phyloP scores from a whole-genome alignment of 352 stramenopile genomes.

The Pythium sukuiense region DNA sequence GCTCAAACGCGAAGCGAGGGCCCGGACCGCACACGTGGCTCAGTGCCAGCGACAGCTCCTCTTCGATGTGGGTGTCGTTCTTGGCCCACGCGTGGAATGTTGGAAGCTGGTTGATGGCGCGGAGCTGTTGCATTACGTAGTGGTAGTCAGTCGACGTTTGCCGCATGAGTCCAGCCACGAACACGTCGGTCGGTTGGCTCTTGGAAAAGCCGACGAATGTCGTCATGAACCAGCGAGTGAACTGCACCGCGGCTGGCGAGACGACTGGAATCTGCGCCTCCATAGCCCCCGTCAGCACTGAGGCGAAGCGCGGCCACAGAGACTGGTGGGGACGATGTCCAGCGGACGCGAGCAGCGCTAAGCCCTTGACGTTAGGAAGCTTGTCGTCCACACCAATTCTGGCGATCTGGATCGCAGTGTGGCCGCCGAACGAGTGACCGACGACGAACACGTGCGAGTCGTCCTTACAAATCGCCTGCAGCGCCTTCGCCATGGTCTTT shows the following conservation, averaged over 20 bases:
- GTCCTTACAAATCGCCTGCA: slow-evolving; percentile 9
- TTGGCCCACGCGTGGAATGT: slow-evolving; percentile 38
- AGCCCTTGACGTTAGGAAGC: slow-evolving; percentile 12
- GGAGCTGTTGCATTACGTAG: slow-evolving; percentile 10
- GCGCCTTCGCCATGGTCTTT: slow-evolving; percentile 6
- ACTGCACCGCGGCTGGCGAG: neutral
- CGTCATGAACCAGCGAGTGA: slow-evolving; percentile 16
- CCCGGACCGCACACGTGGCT: slow-evolving; percentile 15
- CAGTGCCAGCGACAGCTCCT: slow-evolving; percentile 27
- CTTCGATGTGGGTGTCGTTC: slow-evolving; percentile 32
- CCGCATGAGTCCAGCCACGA: slow-evolving; percentile 19
- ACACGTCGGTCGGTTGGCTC: slow-evolving; percentile 11
- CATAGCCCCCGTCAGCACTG: slow-evolving; percentile 4
- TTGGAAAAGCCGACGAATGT: slow-evolving; percentile 18
- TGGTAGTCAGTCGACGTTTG: slow-evolving; percentile 26
- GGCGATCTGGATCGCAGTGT: slow-evolving; percentile 25
- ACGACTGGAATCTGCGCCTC: slow-evolving; percentile 16
- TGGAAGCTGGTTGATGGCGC: slow-evolving; percentile 22
- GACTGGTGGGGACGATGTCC: slow-evolving; percentile 21
- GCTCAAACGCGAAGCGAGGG: slow-evolving; percentile 34
- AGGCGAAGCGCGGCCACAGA: slow-evolving; percentile 3
- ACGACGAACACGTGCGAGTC: slow-evolving; percentile 29
- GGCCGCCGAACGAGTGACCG: slow-evolving; percentile 34
- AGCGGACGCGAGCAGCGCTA: slow-evolving; percentile 23
- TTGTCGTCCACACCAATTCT: neutral